Base-by-base conservation (phyloP, 257 asterid species). In the Solanum peruvianum region DNA sequence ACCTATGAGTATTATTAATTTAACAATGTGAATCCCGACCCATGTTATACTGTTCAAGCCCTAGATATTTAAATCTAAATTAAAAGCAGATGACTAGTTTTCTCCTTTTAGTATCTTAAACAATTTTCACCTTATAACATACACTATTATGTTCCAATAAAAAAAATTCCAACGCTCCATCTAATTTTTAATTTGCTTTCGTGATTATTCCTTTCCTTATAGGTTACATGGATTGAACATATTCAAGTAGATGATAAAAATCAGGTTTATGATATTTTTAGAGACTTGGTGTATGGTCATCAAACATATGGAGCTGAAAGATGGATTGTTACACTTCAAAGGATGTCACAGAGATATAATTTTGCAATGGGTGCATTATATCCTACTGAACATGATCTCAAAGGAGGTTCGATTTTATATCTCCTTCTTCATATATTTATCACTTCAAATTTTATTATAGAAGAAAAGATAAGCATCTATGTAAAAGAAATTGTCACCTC, bases 271-370 rank as follows among this genome's bases (percentile, higher is more conserved):
- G 4, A 23, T 52, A 52, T 52, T 9, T 52, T 52, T 16, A 52
- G 6, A 52, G 23, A 52, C 78, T 47, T 96, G 37, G 88, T 95
- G 18, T 86, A 89, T 49, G 87, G 88, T 81, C 87, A 88, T 73
- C 93, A 91, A 87, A 96, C 97, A 12, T 96, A 91, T 49, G 98
- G 98, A 87, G 98, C 98, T 66, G 93, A 80, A 78, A 84, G 96
- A 89, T 95, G 98, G 95, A 85, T 95, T 29, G 44, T 87, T 82
- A 88, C 92, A 80, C 94, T 96, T 45, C 93, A 91, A 86, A 91
- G 94, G 89, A 94, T 90, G 93, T 92, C 91, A 25, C 96, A 95
- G 90, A 91, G 98, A 85, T 70, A 89, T 60, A 90, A 93, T 87
- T 92, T 88, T 86, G 90, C 93, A 35, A 87, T 64, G 90, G 93